phyloP scores from a whole-genome alignment of 2,329 filamentous ascomycete species.

The Claviceps fusiformis region DNA sequence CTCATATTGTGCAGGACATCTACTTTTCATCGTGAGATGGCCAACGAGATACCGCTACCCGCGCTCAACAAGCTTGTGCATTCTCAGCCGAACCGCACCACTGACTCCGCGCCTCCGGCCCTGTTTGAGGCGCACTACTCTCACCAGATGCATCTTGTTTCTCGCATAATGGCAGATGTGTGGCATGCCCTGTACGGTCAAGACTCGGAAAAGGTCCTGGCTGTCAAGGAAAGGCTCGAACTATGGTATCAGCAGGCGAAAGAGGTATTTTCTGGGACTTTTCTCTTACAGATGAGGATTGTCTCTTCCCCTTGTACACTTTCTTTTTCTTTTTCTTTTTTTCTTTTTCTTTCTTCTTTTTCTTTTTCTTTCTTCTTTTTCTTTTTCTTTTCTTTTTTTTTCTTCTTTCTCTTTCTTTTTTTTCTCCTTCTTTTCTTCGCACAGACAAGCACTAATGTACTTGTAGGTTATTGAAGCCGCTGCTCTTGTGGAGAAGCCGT shows the following conservation, averaged over 20 bases:
- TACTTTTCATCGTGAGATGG: neutral
- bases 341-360: no score
- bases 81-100: neutral
- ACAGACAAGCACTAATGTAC: neutral
- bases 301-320: neutral
- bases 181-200: constrained; percentile 3
- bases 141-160: constrained; percentile 1
- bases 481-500: neutral
- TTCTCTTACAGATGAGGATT: no score
- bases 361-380: no score
- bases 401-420: neutral
- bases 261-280: neutral
- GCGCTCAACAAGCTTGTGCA: neutral
- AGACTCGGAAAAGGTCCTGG: neutral
- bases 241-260: neutral
- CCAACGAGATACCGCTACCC: neutral
- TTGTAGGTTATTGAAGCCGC: neutral
- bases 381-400: no score
- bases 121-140: constrained; percentile 1
- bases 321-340: no score
- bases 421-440: neutral
- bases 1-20: constrained; percentile 1
- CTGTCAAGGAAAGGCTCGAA: neutral
- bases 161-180: constrained; percentile 1
- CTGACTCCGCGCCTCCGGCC: neutral